A percentile compares a stretch with the other conserved stretches of the same genome.
phyloP scores from a whole-genome alignment of 768 basidiomycete genomes.

The Coprinopsis sp. region DNA sequence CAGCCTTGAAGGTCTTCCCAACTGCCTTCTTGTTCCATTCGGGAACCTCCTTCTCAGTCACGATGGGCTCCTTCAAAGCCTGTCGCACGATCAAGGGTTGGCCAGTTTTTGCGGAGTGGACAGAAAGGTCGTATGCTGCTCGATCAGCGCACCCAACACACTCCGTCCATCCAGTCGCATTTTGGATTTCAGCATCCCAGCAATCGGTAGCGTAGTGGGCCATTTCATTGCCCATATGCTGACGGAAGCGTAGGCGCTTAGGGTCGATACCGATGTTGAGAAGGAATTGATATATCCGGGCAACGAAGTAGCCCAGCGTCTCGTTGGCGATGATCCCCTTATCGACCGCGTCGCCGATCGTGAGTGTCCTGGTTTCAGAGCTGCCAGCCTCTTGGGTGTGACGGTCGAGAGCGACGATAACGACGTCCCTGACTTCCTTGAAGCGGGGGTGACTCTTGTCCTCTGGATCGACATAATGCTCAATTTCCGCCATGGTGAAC shows the following conservation, averaged over 20 bases:
- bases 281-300: conserved; percentile 86
- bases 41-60: conserved; percentile 73
- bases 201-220: conserved; percentile 99
- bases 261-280: conserved; percentile 88
- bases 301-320: conserved; percentile 96
- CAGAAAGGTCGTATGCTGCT: conserved; percentile 91
- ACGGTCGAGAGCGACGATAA: conserved; percentile 74
- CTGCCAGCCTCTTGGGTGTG: conserved; percentile 75
- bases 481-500: conserved; percentile 99
- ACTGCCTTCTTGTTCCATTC: conserved; percentile 85
- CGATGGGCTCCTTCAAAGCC: conserved; percentile 78
- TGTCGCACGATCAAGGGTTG: conserved; percentile 82
- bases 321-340: conserved; percentile 90
- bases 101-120: conserved; percentile 83
- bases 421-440: conserved; percentile 69
- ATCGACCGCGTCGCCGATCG: conserved; percentile 85
- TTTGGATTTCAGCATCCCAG: conserved; percentile 98
- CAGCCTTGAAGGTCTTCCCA: conserved; percentile 86
- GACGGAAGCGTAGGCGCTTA: conserved; percentile 81
- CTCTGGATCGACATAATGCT: conserved; percentile 95
- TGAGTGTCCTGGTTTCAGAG: conserved; percentile 59
- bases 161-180: conserved; percentile 90
- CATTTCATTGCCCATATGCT: conserved; percentile 99
- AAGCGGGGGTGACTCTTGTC: conserved; percentile 90
- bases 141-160: conserved; percentile 99